Evolutionary conservation across 2,329 filamentous ascomycete species (phyloP), one percentile per base, ranked within the genome.

Genomic region (Orbilia blumenaviensis): DNA sequence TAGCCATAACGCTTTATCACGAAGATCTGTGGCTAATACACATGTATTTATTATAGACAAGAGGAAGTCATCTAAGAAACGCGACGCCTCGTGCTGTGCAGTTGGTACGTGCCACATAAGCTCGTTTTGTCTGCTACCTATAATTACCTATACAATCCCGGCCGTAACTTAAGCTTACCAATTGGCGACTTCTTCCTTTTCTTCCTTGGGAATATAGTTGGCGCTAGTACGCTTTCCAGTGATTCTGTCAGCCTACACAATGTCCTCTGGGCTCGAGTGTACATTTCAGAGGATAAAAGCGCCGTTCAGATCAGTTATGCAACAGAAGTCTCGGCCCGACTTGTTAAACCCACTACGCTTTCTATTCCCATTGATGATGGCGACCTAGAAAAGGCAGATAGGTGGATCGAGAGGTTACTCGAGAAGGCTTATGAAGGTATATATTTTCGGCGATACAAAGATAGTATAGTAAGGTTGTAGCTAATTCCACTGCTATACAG

Each of bases 201-300:
- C 14, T 41, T 3, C 16, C 12, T 46, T 14, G 1, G 18, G 50
- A 36, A 21, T 58, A 61, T 34, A 63, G 56, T 36, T 41, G 58
- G 36, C 14, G 7, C 58, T n/a, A 23, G 23, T 14, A 29, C 34
- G 25, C 18, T 42, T 32, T 52, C 44, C 21, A 61, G 25, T 32
- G 66, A 29, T 85, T 85, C 78, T 85, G 90, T 97, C 29, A 89
- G 92, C 1, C 90, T 93, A 77, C 94, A 92, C 84, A 91, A 96
- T 81, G 84, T 97, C 77, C 89, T 97, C 56, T 96, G 92, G 90
- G 92, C 91, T 41, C 89, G 92, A 78, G 82, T 91, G 27, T 84
- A 52, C 42, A 85, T 56, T 85, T 87, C 48, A 85, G 85, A 66
- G 86, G 87, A 60, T 34, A 60, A 64, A 34, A 67, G 64, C 29